Evolutionary conservation across 2,329 filamentous ascomycete species (phyloP).

Genomic region (Claviceps purpurea): DNA sequence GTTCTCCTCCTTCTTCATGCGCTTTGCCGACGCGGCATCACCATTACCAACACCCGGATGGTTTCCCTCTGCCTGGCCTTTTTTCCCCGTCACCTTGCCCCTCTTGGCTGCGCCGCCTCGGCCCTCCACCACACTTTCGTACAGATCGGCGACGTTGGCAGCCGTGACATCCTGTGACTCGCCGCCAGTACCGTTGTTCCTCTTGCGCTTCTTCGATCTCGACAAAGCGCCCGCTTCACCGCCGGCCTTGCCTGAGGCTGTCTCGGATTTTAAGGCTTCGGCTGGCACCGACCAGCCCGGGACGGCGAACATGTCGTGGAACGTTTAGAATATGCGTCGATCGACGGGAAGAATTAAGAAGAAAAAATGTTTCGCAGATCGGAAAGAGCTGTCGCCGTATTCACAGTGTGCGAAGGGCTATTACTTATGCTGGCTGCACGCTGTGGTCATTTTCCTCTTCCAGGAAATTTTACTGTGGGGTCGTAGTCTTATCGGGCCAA

Average conservation of each 20-base stretch:
- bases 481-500: neutral
- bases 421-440: neutral
- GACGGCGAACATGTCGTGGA: conserved; percentile 66
- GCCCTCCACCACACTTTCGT: conserved; percentile 66
- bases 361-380: neutral
- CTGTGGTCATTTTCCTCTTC: neutral
- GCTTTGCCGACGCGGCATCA: conserved; percentile 1
- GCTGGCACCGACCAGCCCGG: conserved; percentile 80
- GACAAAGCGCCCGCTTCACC: conserved; percentile 22
- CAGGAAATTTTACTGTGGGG: conserved; percentile 3
- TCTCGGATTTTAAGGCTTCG: conserved; percentile 58
- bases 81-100: conserved; percentile 22
- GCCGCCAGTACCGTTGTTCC: conserved; percentile 9
- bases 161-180: conserved; percentile 39
- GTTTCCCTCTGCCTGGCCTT: conserved; percentile 8
- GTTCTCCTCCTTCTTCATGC: conserved; percentile 2
- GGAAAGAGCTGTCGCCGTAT: neutral
- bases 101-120: conserved; percentile 19
- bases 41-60: neutral
- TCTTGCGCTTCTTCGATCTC: conserved; percentile 49
- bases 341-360: neutral
- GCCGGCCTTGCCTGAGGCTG: conserved; percentile 17
- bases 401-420: neutral
- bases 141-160: conserved; percentile 64
- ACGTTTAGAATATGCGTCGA: neutral